These are phyloP conservation scores for Mycena metata DNA, from an alignment of 768 basidiomycete genomes.

Conservation along the genomic window DNA sequence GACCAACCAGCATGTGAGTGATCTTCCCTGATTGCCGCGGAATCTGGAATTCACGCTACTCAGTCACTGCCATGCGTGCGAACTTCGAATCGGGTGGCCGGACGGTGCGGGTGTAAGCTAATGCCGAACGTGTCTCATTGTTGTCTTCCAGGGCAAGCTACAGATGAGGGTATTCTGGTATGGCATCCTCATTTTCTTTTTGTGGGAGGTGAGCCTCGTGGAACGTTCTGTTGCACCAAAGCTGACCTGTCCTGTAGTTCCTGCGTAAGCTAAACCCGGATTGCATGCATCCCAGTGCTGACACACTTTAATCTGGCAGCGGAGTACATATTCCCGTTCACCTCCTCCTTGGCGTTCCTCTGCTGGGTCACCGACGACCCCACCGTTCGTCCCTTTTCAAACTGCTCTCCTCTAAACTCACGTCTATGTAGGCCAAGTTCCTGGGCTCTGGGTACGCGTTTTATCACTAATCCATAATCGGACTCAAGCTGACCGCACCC, in stretches of 20 bases:
- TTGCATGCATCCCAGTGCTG: neutral
- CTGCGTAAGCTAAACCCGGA: constrained; percentile 33
- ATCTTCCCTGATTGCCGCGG: neutral
- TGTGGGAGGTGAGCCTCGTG: constrained; percentile 29
- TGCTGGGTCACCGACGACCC: constrained; percentile 45
- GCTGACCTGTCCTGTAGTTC: constrained; percentile 33
- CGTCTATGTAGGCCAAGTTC: constrained; percentile 18
- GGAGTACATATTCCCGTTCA: constrained; percentile 44
- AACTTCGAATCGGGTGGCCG: constrained; percentile 36
- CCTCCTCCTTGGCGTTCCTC: constrained; percentile 43
- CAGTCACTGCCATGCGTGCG: constrained; percentile 37
- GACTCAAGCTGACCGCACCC: neutral
- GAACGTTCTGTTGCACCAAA: neutral
- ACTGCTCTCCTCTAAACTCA: neutral
- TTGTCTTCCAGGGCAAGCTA: constrained; percentile 28
- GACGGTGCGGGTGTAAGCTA: constrained; percentile 13
- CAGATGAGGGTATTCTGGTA: constrained; percentile 45
- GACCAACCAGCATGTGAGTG: too few relatives aligned
- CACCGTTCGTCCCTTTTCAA: constrained; percentile 29
- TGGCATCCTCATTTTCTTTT: constrained; percentile 31
- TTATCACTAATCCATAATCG: neutral
- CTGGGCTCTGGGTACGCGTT: constrained; percentile 33
- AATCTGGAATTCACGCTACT: neutral
- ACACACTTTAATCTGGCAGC: neutral
- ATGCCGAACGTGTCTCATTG: neutral